These are phyloP conservation scores for Ulota crispa DNA, from an alignment of 225 moss, liverwort and hornwort species.

Conservation along the genomic window DNA sequence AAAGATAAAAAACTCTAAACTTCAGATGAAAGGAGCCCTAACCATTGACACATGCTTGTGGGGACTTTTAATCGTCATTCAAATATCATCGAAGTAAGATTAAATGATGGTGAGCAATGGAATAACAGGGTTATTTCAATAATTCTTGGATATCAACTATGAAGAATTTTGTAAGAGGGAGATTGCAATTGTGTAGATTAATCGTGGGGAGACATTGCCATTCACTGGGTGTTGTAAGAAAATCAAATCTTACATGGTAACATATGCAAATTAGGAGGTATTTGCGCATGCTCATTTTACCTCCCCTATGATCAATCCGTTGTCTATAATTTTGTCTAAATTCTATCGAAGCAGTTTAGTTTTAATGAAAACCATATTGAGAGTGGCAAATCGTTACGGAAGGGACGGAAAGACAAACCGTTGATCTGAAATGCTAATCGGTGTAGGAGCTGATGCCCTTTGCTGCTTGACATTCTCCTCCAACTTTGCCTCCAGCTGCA, in stretches of 20 bases:
- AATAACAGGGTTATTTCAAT: background rate
- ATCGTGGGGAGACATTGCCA: background rate
- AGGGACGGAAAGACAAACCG: slow-evolving; percentile 17
- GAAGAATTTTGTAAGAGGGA: background rate
- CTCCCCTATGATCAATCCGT: background rate
- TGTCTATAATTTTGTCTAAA: too few relatives aligned
- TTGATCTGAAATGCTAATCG: slow-evolving; percentile 6
- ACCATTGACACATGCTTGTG: background rate
- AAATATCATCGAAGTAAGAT: background rate
- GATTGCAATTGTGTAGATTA: background rate
- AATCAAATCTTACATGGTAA: too few relatives aligned
- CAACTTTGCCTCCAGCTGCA: slow-evolving; percentile 48
- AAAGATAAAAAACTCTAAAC: background rate
- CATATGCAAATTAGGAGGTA: background rate
- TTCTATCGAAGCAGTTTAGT: background rate
- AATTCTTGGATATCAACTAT: background rate
- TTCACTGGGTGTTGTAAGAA: background rate
- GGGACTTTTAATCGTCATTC: background rate
- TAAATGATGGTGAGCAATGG: background rate
- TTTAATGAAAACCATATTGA: background rate
- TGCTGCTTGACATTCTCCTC: slow-evolving; percentile 43
- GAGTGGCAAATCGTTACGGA: background rate
- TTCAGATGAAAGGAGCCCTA: background rate
- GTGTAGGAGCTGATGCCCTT: slow-evolving; percentile 1
- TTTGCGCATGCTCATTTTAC: background rate